Conservation (phyloP, 2,329 filamentous ascomycete species). For the Xylaria sp. region DNA sequence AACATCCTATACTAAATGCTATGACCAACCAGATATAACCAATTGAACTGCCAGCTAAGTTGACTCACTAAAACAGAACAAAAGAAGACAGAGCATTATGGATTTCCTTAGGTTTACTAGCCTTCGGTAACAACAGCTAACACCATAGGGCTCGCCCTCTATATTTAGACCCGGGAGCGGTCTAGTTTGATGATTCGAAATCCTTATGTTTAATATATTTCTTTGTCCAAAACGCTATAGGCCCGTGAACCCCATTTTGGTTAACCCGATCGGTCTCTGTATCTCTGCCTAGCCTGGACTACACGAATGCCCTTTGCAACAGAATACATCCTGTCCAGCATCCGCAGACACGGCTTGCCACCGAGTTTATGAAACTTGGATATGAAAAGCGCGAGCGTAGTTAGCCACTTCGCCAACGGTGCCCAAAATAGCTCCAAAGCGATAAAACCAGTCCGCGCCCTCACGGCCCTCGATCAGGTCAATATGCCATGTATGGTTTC, state of each 20-base stretch:
- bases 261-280: background rate
- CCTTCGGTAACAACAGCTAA: no score
- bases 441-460: constrained; percentile 17
- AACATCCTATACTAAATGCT: no score
- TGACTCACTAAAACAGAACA: no score
- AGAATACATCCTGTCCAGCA: background rate
- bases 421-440: constrained; percentile 13
- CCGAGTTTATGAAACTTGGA: background rate
- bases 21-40: no score
- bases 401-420: constrained; percentile 19
- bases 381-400: constrained; percentile 17
- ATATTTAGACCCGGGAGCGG: no score
- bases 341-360: background rate
- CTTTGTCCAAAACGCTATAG: background rate
- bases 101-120: no score
- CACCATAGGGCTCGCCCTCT: no score
- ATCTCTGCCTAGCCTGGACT: background rate
- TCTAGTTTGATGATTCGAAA: no score
- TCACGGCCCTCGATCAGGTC: constrained; percentile 13
- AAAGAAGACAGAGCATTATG: no score
- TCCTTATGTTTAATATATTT: background rate
- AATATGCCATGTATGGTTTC: constrained; percentile 14
- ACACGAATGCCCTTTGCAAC: background rate
- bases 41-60: no score
- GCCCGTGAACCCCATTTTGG: background rate